Evolutionary conservation across 768 basidiomycete species (phyloP).

Genomic region (Asterophora parasitica): DNA sequence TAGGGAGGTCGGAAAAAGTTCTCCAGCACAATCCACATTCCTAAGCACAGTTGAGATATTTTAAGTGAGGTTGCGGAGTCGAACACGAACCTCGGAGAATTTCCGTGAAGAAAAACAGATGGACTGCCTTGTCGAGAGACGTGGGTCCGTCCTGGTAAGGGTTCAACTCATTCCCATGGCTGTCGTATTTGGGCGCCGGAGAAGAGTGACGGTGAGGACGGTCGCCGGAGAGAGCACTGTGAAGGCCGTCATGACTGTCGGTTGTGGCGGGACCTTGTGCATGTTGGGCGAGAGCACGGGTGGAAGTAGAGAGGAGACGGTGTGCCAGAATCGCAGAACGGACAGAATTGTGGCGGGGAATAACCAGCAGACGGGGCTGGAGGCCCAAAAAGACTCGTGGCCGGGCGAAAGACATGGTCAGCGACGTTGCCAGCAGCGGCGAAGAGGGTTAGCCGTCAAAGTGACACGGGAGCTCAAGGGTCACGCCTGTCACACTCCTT

Average conservation of each 20-base stretch:
- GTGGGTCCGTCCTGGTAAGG: conserved; percentile 77
- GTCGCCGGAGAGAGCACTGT: conserved; percentile 30
- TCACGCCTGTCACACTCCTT: conserved; percentile 26
- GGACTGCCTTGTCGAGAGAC: conserved; percentile 93
- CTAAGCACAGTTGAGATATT: conserved; percentile 36
- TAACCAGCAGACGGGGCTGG: conserved; percentile 38
- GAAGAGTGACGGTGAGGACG: conserved; percentile 23
- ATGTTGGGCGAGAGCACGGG: conserved; percentile 34
- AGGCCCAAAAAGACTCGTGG: conserved; percentile 48
- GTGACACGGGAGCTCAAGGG: conserved; percentile 30
- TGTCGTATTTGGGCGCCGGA: conserved; percentile 25
- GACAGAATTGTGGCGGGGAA: conserved; percentile 25
- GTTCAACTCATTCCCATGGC: conserved; percentile 51
- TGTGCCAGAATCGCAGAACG: conserved; percentile 36
- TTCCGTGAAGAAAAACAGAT: conserved; percentile 98
- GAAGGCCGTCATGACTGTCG: conserved; percentile 27
- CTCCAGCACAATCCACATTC: conserved; percentile 96
- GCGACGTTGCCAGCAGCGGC: conserved; percentile 39
- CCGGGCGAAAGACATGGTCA: conserved; percentile 55
- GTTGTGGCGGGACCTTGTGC: conserved; percentile 19
- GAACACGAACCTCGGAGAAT: conserved; percentile 81
- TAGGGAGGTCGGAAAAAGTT: conserved; percentile 94
- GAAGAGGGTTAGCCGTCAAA: conserved; percentile 22
- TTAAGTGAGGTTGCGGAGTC: background rate
- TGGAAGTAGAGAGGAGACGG: conserved; percentile 49